Evolutionary conservation across 352 stramenopile species (phyloP).

Genomic region (Phytophthora gonapodyides): DNA sequence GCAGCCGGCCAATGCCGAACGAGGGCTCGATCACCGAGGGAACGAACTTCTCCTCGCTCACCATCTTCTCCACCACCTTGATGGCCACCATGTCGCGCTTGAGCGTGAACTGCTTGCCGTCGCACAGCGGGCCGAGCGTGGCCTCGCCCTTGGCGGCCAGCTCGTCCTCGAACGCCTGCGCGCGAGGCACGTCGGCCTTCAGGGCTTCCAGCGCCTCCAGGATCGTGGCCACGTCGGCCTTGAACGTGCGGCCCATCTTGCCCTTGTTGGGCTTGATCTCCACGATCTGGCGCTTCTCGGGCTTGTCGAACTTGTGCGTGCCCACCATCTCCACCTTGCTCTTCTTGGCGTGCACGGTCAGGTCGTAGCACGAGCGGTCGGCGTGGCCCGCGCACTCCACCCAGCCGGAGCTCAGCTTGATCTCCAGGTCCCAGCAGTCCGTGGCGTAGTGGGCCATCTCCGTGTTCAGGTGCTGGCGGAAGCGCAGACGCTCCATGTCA

Average conservation of each 20-base stretch:
- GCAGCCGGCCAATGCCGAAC: slow-evolving; percentile 98
- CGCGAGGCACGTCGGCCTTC: slow-evolving; percentile 90
- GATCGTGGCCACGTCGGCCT: slow-evolving; percentile 88
- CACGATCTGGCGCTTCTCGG: slow-evolving; percentile 93
- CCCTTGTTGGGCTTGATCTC: slow-evolving; percentile 98
- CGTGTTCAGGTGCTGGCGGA: slow-evolving; percentile 98
- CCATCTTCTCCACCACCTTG: slow-evolving; percentile 94
- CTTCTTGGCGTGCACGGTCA: slow-evolving; percentile 90
- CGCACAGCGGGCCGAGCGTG: slow-evolving; percentile 85
- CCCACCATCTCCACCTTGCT: slow-evolving; percentile 89
- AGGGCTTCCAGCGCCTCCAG: slow-evolving; percentile 78
- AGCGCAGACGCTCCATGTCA: slow-evolving; percentile 94
- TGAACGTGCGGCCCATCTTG: slow-evolving; percentile 97
- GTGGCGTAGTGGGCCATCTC: slow-evolving; percentile 99
- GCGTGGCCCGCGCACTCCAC: slow-evolving; percentile 99
- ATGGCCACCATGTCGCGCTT: slow-evolving; percentile 96
- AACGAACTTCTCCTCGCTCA: slow-evolving; percentile 98
- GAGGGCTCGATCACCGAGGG: slow-evolving; percentile 99
- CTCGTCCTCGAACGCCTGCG: slow-evolving; percentile 90
- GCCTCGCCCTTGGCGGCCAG: slow-evolving; percentile 91
- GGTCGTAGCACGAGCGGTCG: slow-evolving; percentile 98
- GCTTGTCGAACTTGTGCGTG: slow-evolving; percentile 90
- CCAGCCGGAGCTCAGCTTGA: slow-evolving; percentile 98
- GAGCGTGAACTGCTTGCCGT: slow-evolving; percentile 91
- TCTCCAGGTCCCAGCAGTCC: slow-evolving; percentile 99